Evolutionary conservation across 371 early-diverging fungal genomes (phyloP).

Genomic region (Haplosporangium sp.): DNA sequence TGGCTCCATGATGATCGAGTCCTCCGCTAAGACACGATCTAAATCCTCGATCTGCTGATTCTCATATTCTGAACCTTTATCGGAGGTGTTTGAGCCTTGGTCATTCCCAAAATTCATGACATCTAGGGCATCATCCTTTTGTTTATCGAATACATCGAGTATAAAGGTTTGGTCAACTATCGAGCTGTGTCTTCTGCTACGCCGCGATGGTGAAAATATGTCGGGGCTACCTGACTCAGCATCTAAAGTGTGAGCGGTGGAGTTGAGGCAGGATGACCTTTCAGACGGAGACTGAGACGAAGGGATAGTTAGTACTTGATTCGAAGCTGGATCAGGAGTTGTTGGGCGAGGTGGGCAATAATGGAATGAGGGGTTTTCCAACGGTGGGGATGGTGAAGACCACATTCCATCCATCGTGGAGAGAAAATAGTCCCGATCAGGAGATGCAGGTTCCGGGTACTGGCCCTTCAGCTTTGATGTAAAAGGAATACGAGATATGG

Average conservation of each 20-base stretch:
- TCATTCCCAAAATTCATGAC: neutral
- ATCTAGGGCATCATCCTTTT: neutral
- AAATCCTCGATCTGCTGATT: neutral
- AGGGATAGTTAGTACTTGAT: neutral
- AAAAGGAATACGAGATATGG: neutral
- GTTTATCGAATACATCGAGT: neutral
- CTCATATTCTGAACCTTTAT: neutral
- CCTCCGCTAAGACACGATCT: conserved; percentile 17
- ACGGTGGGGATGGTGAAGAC: conserved; percentile 50
- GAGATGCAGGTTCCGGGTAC: conserved; percentile 43
- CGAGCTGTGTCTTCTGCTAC: conserved; percentile 4
- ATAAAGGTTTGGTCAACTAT: conserved; percentile 16
- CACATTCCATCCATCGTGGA: conserved; percentile 46
- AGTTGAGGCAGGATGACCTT: neutral
- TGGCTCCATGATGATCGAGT: conserved; percentile 18
- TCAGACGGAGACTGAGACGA: neutral
- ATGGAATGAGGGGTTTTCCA: conserved; percentile 19
- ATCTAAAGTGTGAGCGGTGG: neutral
- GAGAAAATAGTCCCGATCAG: conserved; percentile 39
- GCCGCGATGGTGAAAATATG: neutral
- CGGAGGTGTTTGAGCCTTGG: neutral
- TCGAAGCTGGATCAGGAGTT: conserved; percentile 20
- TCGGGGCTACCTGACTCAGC: neutral
- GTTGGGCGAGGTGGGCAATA: conserved; percentile 38
- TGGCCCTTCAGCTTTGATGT: neutral